Percentiles rank a stretch among this genome's conserved stretches.
phyloP scores from a whole-genome alignment of 2,329 filamentous ascomycete species.

The Ophiostoma himal-ulmi region DNA sequence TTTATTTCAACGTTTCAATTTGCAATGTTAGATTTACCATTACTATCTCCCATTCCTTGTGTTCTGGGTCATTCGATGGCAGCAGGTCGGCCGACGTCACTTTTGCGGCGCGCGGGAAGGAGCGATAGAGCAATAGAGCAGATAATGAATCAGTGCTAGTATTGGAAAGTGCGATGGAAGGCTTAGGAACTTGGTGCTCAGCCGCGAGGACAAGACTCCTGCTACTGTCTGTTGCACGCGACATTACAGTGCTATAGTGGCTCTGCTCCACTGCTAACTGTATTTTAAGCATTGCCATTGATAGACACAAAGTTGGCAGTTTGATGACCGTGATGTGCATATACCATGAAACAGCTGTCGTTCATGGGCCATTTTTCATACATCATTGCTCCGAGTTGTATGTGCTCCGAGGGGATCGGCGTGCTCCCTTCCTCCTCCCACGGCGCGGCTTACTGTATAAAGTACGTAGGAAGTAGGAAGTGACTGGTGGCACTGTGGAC shows the following conservation, averaged over 20 bases:
- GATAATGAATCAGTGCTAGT: not conserved
- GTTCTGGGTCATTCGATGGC: constrained; percentile 8
- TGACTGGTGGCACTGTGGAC: not conserved
- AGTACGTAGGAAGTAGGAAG: too few species aligned
- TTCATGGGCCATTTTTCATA: not conserved
- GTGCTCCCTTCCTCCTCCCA: not conserved
- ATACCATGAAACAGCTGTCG: not conserved
- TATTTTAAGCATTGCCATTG: not conserved
- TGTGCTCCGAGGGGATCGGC: not conserved
- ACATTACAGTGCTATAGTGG: not conserved
- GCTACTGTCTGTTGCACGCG: not conserved
- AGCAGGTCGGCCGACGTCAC: not conserved
- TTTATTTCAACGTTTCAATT: not conserved
- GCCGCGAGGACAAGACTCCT: not conserved
- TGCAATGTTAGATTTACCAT: not conserved
- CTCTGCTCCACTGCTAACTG: not conserved
- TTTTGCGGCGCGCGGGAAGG: constrained; percentile 1
- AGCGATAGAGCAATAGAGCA: constrained; percentile 2
- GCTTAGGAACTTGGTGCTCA: not conserved
- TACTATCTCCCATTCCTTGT: not conserved
- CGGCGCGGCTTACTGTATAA: not conserved
- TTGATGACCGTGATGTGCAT: not conserved
- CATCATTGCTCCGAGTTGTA: not conserved
- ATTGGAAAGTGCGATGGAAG: constrained; percentile 7
- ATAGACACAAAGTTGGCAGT: not conserved